Base-by-base conservation (phyloP, 192 early-diverging fungal genomes). In the Podila verticillata region DNA sequence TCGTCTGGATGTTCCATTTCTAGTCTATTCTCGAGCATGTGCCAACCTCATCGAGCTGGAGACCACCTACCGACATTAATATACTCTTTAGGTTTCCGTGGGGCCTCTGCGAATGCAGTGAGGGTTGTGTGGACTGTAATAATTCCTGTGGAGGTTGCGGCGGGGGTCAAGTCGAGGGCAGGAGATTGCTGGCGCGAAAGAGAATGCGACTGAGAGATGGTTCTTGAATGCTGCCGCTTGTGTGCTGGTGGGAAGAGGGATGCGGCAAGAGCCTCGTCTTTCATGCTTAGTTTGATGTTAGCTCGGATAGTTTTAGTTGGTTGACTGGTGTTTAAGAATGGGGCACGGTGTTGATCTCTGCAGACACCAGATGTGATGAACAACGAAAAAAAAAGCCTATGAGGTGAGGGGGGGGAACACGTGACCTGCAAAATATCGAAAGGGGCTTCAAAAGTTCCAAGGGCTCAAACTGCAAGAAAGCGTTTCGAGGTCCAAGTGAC, bases 181-280 rank as follows among this genome's bases (percentile, higher is more conserved):
- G 77, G 77, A 20, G 77, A 80, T 48, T 72, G 70, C 51, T 72
- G 77, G 34, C 77, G 77, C 54, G 75, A 79, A 32, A 26, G 48
- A 13, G 74, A 68, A n/a, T 58, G 61, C 1, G 75, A 70, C 54
- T 80, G 75, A 8, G 75, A 80, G 57, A 80, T 68, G 29, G 77
- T 66, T 44, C 77, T 56, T 13, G 77, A 80, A 47, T 80, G 77
- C 22, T 80, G 77, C 57, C 77, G 49, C 61, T n/a, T 68, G 57
- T 80, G 77, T 15, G 77, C 47, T 7, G 70, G 28, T 2, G 74
- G 54, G 24, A 75, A 68, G 26, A 61, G 60, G 13, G 39, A 29
- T 5, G 65, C 29, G 15, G 75, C 60, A 5, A 64, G 17, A 34
- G 57, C 29, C 28, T 72, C 65, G 62, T 72, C 77, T 44, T 72